Percentiles rank a stretch among this genome's conserved stretches.
These are phyloP conservation scores for Rhizopogon sp. DNA, from an alignment of 768 basidiomycete species.

Conservation along the genomic window DNA sequence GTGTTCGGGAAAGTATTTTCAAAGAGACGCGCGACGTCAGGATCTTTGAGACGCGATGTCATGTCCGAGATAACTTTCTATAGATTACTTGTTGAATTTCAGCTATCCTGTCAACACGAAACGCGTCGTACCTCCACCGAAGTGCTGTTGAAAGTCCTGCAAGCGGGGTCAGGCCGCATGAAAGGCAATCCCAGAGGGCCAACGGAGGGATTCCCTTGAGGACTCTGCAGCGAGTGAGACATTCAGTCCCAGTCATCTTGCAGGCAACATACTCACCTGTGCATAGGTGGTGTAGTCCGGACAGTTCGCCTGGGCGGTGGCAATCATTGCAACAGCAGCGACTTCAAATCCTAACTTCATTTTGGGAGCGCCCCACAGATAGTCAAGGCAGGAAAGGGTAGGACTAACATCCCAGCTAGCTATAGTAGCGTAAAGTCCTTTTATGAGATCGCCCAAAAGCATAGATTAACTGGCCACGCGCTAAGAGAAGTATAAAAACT, in stretches of 20 bases:
- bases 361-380: slow-evolving; percentile 7
- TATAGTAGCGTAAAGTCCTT: neutral
- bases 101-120: neutral
- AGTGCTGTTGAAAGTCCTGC: slow-evolving; percentile 72
- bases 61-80: slow-evolving; percentile 74
- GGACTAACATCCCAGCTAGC: slow-evolving; percentile 4
- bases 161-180: slow-evolving; percentile 66
- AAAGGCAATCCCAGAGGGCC: slow-evolving; percentile 63
- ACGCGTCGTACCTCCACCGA: slow-evolving; percentile 57
- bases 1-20: slow-evolving; percentile 85
- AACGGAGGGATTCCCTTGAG: slow-evolving; percentile 55
- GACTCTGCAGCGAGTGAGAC: slow-evolving; percentile 31
- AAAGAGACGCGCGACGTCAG: slow-evolving; percentile 72
- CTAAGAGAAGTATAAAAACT: neutral
- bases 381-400: neutral
- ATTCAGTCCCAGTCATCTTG: neutral
- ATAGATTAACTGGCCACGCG: neutral
- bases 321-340: slow-evolving; percentile 15
- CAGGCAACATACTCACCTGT: slow-evolving; percentile 30
- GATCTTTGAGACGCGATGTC: slow-evolving; percentile 66
- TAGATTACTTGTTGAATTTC: neutral
- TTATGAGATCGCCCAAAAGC: slow-evolving; percentile 8
- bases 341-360: slow-evolving; percentile 20
- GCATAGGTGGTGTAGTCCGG: slow-evolving; percentile 62
- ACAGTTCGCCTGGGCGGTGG: slow-evolving; percentile 34